phyloP scores from a whole-genome alignment of 1,284 basidiomycete genomes.

The Ceratorhiza oryzae-sativae region DNA sequence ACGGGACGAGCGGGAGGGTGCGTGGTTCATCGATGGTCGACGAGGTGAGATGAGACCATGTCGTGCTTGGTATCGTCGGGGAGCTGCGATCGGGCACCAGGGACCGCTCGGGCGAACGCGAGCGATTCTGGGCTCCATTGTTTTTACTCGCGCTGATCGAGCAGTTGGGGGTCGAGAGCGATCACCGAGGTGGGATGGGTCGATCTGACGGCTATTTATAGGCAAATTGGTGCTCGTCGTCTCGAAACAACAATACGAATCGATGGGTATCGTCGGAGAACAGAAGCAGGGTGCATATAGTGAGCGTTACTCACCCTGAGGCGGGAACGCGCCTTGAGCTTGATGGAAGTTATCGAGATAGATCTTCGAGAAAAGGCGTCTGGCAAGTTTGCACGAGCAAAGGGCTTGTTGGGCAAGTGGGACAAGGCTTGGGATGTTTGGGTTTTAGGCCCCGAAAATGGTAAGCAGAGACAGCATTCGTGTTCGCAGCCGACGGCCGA shows the following conservation, averaged over 20 bases:
- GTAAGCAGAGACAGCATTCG: background rate
- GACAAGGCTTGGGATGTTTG: conserved; percentile 31
- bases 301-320: background rate
- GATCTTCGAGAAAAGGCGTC: conserved; percentile 10
- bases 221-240: conserved; percentile 1
- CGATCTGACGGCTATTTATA: conserved; percentile 2
- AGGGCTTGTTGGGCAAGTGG: background rate
- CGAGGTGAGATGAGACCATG: conserved; percentile 36
- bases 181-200: background rate
- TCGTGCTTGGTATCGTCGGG: conserved; percentile 25
- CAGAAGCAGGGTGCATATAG: conserved; percentile 11
- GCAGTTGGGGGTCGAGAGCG: conserved; percentile 8
- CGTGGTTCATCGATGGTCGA: conserved; percentile 36
- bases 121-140: conserved; percentile 9
- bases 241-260: conserved; percentile 2
- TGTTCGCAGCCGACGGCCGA: background rate
- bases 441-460: background rate
- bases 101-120: background rate
- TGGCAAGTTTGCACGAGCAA: conserved; percentile 6
- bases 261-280: conserved; percentile 14
- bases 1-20: conserved; percentile 20
- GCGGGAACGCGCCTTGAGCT: background rate
- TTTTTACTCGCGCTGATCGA: conserved; percentile 11
- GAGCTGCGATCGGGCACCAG: conserved; percentile 6
- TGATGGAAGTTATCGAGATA: conserved; percentile 19